Evolutionary conservation across 2,329 filamentous ascomycete genomes (phyloP).

Genomic region (Xylaria sp.): DNA sequence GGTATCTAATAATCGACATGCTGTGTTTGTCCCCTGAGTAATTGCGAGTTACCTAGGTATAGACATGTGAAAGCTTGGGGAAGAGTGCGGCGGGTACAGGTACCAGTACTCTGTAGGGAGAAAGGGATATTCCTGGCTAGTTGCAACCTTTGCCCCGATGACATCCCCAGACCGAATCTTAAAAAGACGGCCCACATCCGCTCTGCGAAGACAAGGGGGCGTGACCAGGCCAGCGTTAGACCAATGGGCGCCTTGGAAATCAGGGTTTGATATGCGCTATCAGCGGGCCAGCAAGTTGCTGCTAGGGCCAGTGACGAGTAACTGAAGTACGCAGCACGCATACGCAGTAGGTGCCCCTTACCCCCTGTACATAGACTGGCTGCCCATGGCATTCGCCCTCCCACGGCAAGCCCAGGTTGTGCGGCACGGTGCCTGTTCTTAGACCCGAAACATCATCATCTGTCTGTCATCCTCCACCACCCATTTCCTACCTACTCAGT

Average conservation of each 20-base stretch:
- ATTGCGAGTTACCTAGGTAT: neutral
- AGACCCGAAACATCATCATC: constrained; percentile 37
- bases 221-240: constrained; percentile 1
- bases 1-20: neutral
- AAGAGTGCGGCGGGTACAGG: constrained; percentile 6
- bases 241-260: constrained; percentile 18
- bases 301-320: constrained; percentile 13
- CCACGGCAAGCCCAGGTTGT: constrained; percentile 8
- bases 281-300: constrained; percentile 18
- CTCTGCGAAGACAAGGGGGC: constrained; percentile 14
- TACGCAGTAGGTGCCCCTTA: constrained; percentile 1
- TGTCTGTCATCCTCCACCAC: constrained; percentile 36
- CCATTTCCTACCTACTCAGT: constrained; percentile 30
- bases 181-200: constrained; percentile 12
- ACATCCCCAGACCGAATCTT: constrained; percentile 30
- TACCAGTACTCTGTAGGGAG: constrained; percentile 12
- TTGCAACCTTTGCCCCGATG: constrained; percentile 14
- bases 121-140: constrained; percentile 16
- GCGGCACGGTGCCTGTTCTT: constrained; percentile 29
- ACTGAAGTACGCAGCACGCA: too few species aligned
- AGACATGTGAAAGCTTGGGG: constrained; percentile 30
- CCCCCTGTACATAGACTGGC: constrained; percentile 12
- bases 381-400: constrained; percentile 14
- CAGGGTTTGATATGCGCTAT: constrained; percentile 11
- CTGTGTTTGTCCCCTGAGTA: neutral